Evolutionary conservation across 345 rosid genomes (phyloP).

Genomic region (Eucalyptus cloeziana): DNA sequence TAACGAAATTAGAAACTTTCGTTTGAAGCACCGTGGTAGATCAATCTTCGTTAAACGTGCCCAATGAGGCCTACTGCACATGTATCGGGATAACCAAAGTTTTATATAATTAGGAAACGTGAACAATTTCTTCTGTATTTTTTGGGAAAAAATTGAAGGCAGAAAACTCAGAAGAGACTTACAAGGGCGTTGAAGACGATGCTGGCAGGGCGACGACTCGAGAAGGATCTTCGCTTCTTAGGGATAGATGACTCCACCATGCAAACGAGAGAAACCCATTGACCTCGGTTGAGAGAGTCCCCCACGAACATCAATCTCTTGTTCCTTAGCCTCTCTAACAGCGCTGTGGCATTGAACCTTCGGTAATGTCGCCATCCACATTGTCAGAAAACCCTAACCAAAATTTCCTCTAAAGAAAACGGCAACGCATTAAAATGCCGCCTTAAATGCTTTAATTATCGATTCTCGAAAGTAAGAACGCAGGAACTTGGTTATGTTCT

Average conservation of each 20-base stretch:
- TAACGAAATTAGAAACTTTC: background rate
- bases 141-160: background rate
- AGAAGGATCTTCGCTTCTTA: constrained; percentile 34
- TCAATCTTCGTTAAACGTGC: background rate
- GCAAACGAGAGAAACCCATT: constrained; percentile 97
- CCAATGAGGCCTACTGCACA: background rate
- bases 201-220: constrained; percentile 38
- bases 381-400: background rate
- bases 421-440: background rate
- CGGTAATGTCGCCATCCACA: background rate
- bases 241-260: constrained; percentile 53
- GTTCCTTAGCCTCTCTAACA: constrained; percentile 72
- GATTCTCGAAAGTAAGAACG: background rate
- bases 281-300: constrained; percentile 83
- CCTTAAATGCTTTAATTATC: background rate
- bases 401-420: background rate
- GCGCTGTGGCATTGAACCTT: constrained; percentile 13
- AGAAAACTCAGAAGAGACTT: background rate
- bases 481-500: background rate
- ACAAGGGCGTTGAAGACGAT: background rate
- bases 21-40: background rate
- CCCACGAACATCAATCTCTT: constrained; percentile 90
- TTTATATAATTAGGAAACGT: background rate
- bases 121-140: background rate
- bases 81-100: background rate